A percentile compares a stretch with the other conserved stretches of the same genome.
Conservation (phyloP, 345 rosid species). For the Pugionium cornutum region DNA sequence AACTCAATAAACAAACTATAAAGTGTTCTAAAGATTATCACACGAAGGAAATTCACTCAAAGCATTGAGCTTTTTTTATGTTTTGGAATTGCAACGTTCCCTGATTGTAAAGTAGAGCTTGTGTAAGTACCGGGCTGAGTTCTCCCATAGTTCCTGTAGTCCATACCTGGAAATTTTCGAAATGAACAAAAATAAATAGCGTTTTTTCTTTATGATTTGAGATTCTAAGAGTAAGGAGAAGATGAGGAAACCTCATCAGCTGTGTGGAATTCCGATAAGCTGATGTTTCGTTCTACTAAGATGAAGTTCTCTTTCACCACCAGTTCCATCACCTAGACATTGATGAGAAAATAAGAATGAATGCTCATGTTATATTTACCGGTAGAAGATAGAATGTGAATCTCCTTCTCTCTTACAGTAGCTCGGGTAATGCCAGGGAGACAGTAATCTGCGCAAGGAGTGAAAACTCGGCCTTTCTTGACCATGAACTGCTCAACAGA, state of each 20-base stretch:
- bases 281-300: slow-evolving; percentile 73
- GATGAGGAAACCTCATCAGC: slow-evolving; percentile 70
- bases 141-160: slow-evolving; percentile 98
- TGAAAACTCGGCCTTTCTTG: slow-evolving; percentile 77
- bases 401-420: slow-evolving; percentile 52
- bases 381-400: slow-evolving; percentile 5
- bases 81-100: neutral
- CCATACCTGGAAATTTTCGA: slow-evolving; percentile 56
- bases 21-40: neutral
- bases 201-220: neutral
- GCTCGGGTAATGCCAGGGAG: slow-evolving; percentile 93
- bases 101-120: neutral
- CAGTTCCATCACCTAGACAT: slow-evolving; percentile 70
- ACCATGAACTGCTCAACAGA: slow-evolving; percentile 61
- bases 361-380: neutral
- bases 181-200: neutral
- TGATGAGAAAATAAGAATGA: neutral
- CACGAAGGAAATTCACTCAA: neutral
- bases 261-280: slow-evolving; percentile 84
- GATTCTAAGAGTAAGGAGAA: neutral
- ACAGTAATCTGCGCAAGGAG: slow-evolving; percentile 93
- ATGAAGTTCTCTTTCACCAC: slow-evolving; percentile 62
- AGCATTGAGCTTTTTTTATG: neutral
- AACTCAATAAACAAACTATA: neutral
- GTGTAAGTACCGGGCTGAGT: slow-evolving; percentile 65